Conservation (phyloP, 2,329 filamentous ascomycete species). For the Alternaria gansuensis region DNA sequence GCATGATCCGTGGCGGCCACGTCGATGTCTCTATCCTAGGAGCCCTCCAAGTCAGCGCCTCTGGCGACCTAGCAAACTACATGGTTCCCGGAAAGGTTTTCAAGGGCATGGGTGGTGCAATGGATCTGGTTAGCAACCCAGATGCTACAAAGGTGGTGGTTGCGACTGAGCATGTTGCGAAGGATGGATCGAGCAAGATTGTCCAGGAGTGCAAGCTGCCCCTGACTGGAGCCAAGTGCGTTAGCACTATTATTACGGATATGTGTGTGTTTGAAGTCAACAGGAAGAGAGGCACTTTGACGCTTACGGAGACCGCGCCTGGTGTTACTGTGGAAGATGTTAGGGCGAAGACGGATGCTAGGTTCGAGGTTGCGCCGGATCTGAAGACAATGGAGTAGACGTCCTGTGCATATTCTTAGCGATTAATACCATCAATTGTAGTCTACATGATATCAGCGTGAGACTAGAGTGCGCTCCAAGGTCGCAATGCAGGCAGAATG, state of each 20-base stretch:
- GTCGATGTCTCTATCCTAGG: conserved; percentile 89
- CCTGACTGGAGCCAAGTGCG: conserved; percentile 51
- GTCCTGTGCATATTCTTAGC: background rate
- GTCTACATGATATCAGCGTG: background rate
- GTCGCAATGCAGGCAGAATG: background rate
- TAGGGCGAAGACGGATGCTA: conserved; percentile 84
- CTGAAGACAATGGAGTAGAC: conserved; percentile 74
- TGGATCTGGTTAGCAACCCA: conserved; percentile 89
- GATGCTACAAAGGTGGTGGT: conserved; percentile 86
- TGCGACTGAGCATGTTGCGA: conserved; percentile 93
- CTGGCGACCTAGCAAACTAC: conserved; percentile 87
- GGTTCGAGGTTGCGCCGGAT: conserved; percentile 79
- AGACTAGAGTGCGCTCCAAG: background rate
- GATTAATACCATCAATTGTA: background rate
- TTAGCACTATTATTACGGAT: conserved; percentile 54
- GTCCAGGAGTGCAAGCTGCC: conserved; percentile 67
- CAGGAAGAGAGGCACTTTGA: conserved; percentile 69
- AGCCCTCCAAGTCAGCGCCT: conserved; percentile 85
- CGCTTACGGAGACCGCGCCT: conserved; percentile 81
- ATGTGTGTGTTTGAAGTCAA: conserved; percentile 70
- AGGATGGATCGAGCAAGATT: conserved; percentile 91
- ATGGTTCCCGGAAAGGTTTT: conserved; percentile 87
- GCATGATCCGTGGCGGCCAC: conserved; percentile 88
- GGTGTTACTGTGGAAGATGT: conserved; percentile 89
- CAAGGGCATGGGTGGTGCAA: conserved; percentile 90